Base-by-base conservation (phyloP, 2,329 filamentous ascomycete genomes). In the Trichoderma sp. region DNA sequence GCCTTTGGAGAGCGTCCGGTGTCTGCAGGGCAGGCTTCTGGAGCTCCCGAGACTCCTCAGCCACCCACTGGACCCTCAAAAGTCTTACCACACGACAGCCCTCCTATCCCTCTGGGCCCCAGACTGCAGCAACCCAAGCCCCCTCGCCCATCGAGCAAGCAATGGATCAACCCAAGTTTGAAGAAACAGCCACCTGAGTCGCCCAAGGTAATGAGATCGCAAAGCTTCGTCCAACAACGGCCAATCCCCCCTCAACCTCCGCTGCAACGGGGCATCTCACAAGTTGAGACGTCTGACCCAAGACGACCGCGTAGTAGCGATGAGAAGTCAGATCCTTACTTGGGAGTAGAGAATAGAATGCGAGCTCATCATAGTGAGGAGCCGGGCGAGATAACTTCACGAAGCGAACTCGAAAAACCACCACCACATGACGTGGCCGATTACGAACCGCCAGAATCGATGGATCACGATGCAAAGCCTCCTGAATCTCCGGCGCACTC, bases 91-190 rank as follows among this genome's bases (percentile, higher is more conserved):
- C 82, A 86, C 56, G 84, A 84, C 26, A 84, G 83, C 71, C 83
- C 84, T 9, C 78, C 83, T 7, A 87, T 89, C 62, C 87, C 87
- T 3, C 82, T 86, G 3, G 87, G 87, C 11, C 87, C 87, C 39
- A 84, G 87, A 43, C 84, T 84, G 18, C 86, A 88, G 72, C 85
- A 84, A 71, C 82, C 82, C 62, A 82, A 83, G 60, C 83, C 75
- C 26, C 80, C 82, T 72, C 84, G 86, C 7, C 84, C 86, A 18
- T 87, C 86, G 0, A 89, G 87, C 76, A 89, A 88, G 75, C 87
- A 89, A 78, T 90, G 88, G 88, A 86, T 88, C 71, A 88, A 88
- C 65, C 86, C 87, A 4, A 84, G 83, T 32, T 75, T 86, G 5
- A 88, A 85, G 77, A 86, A 86, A 72, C 79, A 80, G 0, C 84